These are phyloP conservation scores for Phytophthora ohioensis DNA, from an alignment of 352 stramenopile species.

Conservation along the genomic window DNA sequence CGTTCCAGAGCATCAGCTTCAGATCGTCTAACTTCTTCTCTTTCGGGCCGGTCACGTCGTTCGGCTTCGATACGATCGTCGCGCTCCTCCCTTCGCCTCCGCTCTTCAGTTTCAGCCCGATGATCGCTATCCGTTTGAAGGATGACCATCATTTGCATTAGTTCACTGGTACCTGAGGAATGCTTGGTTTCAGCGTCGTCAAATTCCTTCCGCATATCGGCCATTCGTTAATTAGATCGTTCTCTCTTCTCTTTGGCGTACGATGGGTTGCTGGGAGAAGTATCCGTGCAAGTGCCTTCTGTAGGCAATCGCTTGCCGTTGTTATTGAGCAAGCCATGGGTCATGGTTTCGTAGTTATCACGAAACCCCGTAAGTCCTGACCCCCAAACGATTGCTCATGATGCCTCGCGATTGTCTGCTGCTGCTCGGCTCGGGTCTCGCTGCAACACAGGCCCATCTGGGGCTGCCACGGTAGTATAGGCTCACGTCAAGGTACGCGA, in stretches of 20 bases:
- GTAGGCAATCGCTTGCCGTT: not conserved
- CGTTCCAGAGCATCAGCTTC: not conserved
- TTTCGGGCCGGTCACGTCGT: not conserved
- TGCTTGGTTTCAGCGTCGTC: not conserved
- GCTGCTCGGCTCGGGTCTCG: not conserved
- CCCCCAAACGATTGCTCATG: not conserved
- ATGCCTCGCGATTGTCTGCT: not conserved
- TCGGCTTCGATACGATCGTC: slow-evolving; percentile 5
- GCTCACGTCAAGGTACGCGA: not conserved
- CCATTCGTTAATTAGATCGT: not conserved
- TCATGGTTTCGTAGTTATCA: not conserved
- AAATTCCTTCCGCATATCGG: not conserved
- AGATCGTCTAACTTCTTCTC: not conserved
- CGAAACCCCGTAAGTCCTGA: not conserved
- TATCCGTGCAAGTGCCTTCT: not conserved
- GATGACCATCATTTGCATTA: slow-evolving; percentile 7
- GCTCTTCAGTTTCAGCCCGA: not conserved
- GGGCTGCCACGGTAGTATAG: not conserved
- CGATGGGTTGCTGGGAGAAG: not conserved
- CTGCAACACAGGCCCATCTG: not conserved
- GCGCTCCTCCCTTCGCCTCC: not conserved
- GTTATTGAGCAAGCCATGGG: not conserved
- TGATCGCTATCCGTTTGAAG: slow-evolving; percentile 10
- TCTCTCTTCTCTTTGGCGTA: not conserved
- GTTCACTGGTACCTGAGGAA: not conserved